These are phyloP conservation scores for Pseudogymnoascus destructans DNA, from an alignment of 2,329 filamentous ascomycete genomes.

Conservation along the genomic window DNA sequence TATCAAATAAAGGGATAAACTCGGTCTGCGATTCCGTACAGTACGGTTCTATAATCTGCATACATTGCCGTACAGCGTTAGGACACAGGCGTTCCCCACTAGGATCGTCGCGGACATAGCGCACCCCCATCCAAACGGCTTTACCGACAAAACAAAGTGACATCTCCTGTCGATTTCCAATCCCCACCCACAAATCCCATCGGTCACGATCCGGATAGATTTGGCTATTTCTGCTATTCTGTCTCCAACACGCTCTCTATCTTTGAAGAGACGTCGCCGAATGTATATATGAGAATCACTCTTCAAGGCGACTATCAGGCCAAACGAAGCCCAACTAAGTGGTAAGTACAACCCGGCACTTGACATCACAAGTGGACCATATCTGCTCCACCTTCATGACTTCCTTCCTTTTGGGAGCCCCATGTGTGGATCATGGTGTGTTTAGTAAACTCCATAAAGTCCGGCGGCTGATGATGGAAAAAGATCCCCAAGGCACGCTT, in stretches of 20 bases:
- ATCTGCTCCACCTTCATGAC: slow-evolving; percentile 2
- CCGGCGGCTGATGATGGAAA: slow-evolving; percentile 4
- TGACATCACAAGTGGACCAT: slow-evolving; percentile 6
- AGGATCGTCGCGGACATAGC: slow-evolving; percentile 8
- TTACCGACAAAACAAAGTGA: slow-evolving; percentile 7
- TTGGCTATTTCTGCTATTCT: background rate
- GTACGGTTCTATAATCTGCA: background rate
- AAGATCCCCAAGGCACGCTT: background rate
- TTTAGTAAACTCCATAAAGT: background rate
- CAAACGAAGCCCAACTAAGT: background rate
- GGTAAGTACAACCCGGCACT: slow-evolving; percentile 2
- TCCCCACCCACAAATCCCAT: slow-evolving; percentile 1
- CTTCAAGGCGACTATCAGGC: background rate
- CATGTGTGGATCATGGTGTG: background rate
- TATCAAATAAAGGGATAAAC: background rate
- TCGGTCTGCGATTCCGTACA: background rate
- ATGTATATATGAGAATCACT: background rate
- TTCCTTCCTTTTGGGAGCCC: background rate
- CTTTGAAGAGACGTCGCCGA: background rate
- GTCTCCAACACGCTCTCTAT: background rate
- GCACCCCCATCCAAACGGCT: background rate
- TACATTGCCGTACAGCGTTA: background rate
- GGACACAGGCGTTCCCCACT: slow-evolving; percentile 3
- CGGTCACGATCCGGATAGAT: background rate
- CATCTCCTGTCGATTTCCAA: slow-evolving; percentile 4